These are phyloP conservation scores for Heracleum sosnowskyi DNA, from an alignment of 129 eudicot genomes.

Conservation along the genomic window DNA sequence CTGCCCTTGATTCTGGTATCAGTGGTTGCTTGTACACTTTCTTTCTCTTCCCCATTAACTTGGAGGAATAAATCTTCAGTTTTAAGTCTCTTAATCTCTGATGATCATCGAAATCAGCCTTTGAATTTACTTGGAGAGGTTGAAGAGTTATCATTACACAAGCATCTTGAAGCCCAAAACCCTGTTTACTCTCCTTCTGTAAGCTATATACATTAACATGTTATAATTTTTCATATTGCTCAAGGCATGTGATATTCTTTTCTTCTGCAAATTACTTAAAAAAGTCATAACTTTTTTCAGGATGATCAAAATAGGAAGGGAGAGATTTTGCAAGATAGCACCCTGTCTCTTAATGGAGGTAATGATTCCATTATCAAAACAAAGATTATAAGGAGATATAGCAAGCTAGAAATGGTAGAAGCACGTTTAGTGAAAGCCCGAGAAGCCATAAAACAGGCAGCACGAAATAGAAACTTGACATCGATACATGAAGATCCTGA, in stretches of 20 bases:
- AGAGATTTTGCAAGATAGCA: not conserved
- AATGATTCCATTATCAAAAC: not conserved
- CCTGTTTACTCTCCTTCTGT: not conserved
- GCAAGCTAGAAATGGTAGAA: conserved; percentile 31
- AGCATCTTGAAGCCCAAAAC: conserved; percentile 3
- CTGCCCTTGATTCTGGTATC: conserved; percentile 15
- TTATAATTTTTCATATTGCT: not conserved
- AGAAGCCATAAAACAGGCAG: conserved; percentile 32
- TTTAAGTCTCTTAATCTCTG: not conserved
- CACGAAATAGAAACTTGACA: conserved; percentile 16
- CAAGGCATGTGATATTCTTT: not conserved
- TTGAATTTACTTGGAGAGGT: not conserved
- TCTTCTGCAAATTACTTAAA: not conserved
- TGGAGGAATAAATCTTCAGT: not conserved
- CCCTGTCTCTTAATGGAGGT: not conserved
- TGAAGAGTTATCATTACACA: conserved; percentile 1
- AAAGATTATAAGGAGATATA: conserved; percentile 16
- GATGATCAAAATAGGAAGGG: conserved; percentile 1
- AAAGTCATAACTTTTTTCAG: not conserved
- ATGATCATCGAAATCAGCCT: not conserved
- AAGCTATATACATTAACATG: not conserved
- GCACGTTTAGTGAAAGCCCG: conserved; percentile 33
- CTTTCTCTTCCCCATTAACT: conserved; percentile 8
- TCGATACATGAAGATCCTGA: conserved; percentile 22
- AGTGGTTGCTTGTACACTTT: conserved; percentile 20